These are phyloP conservation scores for Metarhizium rileyi DNA, from an alignment of 2,329 filamentous ascomycete genomes.

Conservation along the genomic window DNA sequence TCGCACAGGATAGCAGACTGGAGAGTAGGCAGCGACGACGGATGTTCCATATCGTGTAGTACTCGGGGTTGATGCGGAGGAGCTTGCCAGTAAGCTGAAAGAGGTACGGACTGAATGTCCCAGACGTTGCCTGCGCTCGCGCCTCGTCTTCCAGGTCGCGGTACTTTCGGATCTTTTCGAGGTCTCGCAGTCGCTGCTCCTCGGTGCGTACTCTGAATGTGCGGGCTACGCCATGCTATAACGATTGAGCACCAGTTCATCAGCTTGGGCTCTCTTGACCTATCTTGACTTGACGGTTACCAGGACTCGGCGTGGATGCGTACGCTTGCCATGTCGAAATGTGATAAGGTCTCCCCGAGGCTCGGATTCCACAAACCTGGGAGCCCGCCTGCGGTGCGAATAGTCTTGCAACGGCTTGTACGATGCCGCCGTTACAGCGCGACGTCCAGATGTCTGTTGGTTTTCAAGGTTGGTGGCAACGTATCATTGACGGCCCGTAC, in stretches of 20 bases:
- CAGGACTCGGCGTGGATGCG: neutral
- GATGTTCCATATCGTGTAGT: constrained; percentile 87
- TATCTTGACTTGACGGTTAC: neutral
- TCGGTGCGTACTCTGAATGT: constrained; percentile 48
- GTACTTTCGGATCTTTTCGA: constrained; percentile 63
- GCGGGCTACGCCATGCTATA: constrained; percentile 58
- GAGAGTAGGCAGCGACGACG: constrained; percentile 61
- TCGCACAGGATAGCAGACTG: constrained; percentile 39
- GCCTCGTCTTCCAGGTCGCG: constrained; percentile 57
- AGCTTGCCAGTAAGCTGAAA: constrained; percentile 44
- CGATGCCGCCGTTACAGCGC: too few relatives aligned
- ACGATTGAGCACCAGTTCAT: neutral
- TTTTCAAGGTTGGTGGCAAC: neutral
- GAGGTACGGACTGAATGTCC: constrained; percentile 2
- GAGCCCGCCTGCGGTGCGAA: too few relatives aligned
- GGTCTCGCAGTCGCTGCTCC: constrained; percentile 57
- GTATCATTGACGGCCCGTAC: neutral
- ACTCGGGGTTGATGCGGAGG: constrained; percentile 70
- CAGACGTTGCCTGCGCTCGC: constrained; percentile 19
- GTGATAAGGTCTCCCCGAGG: neutral
- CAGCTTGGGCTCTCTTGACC: neutral
- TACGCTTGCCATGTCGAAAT: neutral
- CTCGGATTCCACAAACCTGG: neutral
- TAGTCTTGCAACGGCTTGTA: too few relatives aligned
- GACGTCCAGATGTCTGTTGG: too few relatives aligned